Evolutionary conservation across 345 rosid species (phyloP).

Genomic region (Eucalyptus sp.): DNA sequence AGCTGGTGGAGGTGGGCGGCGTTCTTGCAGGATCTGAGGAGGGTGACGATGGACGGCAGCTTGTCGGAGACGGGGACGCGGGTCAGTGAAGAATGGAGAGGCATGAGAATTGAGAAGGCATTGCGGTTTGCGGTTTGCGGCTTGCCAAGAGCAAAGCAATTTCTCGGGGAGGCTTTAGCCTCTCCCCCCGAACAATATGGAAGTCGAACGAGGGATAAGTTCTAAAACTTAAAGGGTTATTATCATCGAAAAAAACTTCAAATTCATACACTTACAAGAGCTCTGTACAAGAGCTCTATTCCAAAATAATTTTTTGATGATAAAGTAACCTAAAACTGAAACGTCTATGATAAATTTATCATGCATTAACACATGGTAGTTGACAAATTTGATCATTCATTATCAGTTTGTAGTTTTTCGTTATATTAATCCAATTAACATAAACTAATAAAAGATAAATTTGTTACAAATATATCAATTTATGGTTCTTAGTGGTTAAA

Average conservation of each 20-base stretch:
- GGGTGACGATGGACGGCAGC: constrained; percentile 29
- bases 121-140: background rate
- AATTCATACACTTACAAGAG: too few species aligned
- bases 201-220: too few species aligned
- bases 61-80: background rate
- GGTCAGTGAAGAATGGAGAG: background rate
- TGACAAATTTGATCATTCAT: too few species aligned
- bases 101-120: constrained; percentile 3
- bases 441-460: too few species aligned
- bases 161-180: background rate
- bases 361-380: rapidly evolving
- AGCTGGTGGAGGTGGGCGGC: constrained; percentile 39
- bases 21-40: constrained; percentile 41
- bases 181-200: background rate
- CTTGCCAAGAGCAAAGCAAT: background rate
- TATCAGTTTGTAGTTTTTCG: too few species aligned
- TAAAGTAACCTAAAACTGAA: rapidly evolving
- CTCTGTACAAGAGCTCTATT: too few species aligned
- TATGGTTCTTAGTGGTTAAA: rapidly evolving
- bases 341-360: too few species aligned
- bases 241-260: too few species aligned
- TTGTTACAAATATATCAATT: rapidly evolving
- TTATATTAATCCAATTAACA: too few species aligned
- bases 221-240: too few species aligned
- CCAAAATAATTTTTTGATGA: too few species aligned